A percentile compares a stretch with the other conserved stretches of the same genome.
Evolutionary conservation across 331 rosid species (phyloP).

Genomic region (Quercus tomentella): DNA sequence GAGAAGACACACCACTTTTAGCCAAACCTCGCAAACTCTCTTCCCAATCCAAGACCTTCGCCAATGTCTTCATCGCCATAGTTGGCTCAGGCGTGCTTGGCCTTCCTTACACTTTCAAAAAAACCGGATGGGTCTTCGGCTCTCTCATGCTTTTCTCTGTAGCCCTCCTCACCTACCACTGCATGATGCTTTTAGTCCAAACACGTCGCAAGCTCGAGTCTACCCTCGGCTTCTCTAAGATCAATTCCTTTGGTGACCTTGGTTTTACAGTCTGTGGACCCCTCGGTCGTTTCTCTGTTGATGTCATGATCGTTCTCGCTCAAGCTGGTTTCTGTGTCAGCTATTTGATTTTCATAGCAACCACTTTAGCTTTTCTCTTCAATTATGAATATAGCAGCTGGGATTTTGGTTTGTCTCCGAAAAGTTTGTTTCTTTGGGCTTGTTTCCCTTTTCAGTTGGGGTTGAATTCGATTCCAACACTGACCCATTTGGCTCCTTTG

Average conservation of each 20-base stretch:
- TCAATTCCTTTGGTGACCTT: slow-evolving; percentile 43
- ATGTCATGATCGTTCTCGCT: slow-evolving; percentile 40
- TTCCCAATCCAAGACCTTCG: slow-evolving; percentile 38
- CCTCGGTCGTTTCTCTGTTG: slow-evolving; percentile 36
- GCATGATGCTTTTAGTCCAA: slow-evolving; percentile 45
- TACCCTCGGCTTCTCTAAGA: slow-evolving; percentile 12
- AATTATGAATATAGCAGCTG: neutral
- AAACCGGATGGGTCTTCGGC: slow-evolving; percentile 41
- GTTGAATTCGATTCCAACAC: slow-evolving; percentile 34
- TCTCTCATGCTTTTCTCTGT: slow-evolving; percentile 29
- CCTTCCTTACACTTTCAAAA: slow-evolving; percentile 48
- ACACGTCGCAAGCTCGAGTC: slow-evolving; percentile 50
- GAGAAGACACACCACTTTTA: slow-evolving; percentile 41
- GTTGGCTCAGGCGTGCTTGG: slow-evolving; percentile 49
- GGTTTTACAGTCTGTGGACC: slow-evolving; percentile 44
- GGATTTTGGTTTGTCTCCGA: slow-evolving; percentile 25
- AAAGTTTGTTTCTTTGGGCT: slow-evolving; percentile 30
- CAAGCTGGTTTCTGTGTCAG: slow-evolving; percentile 51
- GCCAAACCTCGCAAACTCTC: slow-evolving; percentile 21
- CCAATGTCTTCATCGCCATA: slow-evolving; percentile 50
- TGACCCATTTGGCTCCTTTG: slow-evolving; percentile 52
- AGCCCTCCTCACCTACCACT: slow-evolving; percentile 38
- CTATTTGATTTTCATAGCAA: slow-evolving; percentile 41
- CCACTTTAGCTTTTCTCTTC: slow-evolving; percentile 20
- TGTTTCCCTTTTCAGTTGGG: slow-evolving; percentile 52